A percentile compares a stretch with the other conserved stretches of the same genome.
phyloP scores from a whole-genome alignment of 192 early-diverging fungal species.

The Coemansia sp. region DNA sequence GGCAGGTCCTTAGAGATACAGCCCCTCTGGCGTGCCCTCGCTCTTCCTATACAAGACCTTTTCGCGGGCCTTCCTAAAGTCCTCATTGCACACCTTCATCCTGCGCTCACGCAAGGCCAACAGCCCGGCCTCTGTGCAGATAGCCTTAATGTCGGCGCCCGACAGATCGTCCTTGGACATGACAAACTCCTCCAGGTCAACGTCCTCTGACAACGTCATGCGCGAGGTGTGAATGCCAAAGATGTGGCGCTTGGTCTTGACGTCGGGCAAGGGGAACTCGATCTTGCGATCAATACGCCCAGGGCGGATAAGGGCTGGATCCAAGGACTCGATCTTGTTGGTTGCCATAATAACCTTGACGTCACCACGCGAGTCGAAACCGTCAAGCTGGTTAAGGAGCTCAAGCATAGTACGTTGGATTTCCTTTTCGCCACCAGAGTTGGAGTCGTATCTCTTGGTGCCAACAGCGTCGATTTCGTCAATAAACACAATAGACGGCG shows the following conservation, averaged over 20 bases:
- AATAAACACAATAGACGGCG: constrained; percentile 98
- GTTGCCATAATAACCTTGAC: constrained; percentile 99
- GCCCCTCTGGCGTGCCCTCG: constrained; percentile 97
- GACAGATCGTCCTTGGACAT: constrained; percentile 99
- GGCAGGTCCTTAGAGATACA: constrained; percentile 65
- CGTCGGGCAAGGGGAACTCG: constrained; percentile 96
- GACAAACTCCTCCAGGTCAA: constrained; percentile 97
- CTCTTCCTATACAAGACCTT: constrained; percentile 98
- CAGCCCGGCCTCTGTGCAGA: constrained; percentile 99
- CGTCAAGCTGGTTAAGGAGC: constrained; percentile 95
- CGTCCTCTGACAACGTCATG: constrained; percentile 95
- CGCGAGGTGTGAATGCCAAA: constrained; percentile 92
- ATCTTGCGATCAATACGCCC: constrained; percentile 99
- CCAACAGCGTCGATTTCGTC: constrained; percentile 99
- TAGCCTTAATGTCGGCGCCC: constrained; percentile 98
- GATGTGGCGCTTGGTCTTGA: constrained; percentile 95
- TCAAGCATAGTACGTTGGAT: constrained; percentile 98
- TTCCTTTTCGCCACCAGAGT: constrained; percentile 92
- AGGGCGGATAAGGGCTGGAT: constrained; percentile 95
- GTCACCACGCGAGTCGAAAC: constrained; percentile 92
- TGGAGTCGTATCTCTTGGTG: constrained; percentile 95
- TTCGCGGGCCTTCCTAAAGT: constrained; percentile 96
- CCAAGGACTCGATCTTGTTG: constrained; percentile 94
- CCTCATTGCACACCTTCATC: constrained; percentile 98
- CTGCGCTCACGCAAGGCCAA: constrained; percentile 95